Evolutionary conservation across 129 eudicot species (phyloP), one percentile per base, ranked within the genome.

Genomic region (Deinandra increscens): DNA sequence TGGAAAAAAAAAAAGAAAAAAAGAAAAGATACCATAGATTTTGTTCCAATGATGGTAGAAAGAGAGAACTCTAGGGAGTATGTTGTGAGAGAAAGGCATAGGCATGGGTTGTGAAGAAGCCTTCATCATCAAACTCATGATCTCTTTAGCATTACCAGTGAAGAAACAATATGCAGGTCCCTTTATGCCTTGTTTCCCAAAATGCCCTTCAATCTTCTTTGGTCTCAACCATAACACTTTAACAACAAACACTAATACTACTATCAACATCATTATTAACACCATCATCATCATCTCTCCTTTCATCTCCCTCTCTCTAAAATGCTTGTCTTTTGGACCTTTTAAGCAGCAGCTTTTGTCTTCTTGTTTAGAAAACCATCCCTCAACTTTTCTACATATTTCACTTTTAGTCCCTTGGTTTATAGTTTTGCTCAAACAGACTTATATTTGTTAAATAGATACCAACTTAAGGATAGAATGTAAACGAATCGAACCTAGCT

Each of bases 1-100:
- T 5, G 31, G 15, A 56, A 19, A 46, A n/a, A n/a, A n/a, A 61
- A 42, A 59, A 46, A 51, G 55, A 51, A 44, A 14, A 37, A 14
- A 12, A 1, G 3, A 58, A 58, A 31, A 73, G 20, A 41, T 81
- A 94, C 99, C 99, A 70, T 94, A 94, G 33, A 94, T 81, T 79
- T 94, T 94, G 79, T 82, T 94, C 99, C 99, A 94, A 48, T 89
- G 97, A 71, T 94, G 97, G 67, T 94, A 94, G 84, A 94, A 94
- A 38, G 99, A 85, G 78, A 94, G 96, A 19, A 94, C 99, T 70
- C 99, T 81, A 3, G 99, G 97, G 54, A 94, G 97, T 31, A 94
- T 94, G 49, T 94, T 87, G 76, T 94, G 99, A 59, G 95, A 85
- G 53, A 76, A 84, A 74, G 96, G 85, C 53, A 80, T 68, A 76